Conservation (phyloP, 208 protist genomes). For the Trichomonas gallinae region DNA sequence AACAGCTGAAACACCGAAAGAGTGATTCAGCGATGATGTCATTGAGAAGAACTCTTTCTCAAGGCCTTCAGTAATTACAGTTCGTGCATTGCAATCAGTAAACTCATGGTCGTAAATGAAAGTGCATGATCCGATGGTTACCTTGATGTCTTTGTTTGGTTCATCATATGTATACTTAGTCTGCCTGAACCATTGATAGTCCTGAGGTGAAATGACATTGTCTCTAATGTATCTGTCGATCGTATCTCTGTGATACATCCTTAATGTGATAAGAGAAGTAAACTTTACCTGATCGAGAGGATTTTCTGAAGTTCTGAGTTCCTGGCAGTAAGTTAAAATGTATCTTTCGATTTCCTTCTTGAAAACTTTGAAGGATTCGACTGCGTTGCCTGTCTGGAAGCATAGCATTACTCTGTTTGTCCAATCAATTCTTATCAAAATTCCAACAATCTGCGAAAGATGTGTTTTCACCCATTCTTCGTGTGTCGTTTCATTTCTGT, state of each 20-base stretch:
- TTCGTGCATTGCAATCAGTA: conserved; percentile 36
- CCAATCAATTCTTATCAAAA: conserved; percentile 69
- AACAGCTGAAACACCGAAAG: conserved; percentile 47
- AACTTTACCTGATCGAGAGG: conserved; percentile 68
- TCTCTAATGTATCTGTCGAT: conserved; percentile 70
- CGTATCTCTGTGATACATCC: conserved; percentile 84
- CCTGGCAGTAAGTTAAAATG: conserved; percentile 69
- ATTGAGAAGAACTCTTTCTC: conserved; percentile 56
- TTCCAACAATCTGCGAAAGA: conserved; percentile 71
- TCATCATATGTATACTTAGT: conserved; percentile 33
- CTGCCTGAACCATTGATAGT: conserved; percentile 72
- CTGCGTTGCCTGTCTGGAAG: conserved; percentile 68
- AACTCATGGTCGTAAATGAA: conserved; percentile 46
- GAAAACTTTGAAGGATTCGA: conserved; percentile 85
- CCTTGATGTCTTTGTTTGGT: conserved; percentile 43
- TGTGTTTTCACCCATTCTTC: conserved; percentile 72
- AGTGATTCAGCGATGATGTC: conserved; percentile 50
- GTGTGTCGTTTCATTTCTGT: conserved; percentile 41
- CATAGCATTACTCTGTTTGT: conserved; percentile 65
- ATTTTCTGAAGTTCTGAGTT: conserved; percentile 67
- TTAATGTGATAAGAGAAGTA: conserved; percentile 80
- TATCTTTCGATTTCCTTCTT: conserved; percentile 76
- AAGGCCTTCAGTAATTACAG: conserved; percentile 51
- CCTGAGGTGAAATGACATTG: conserved; percentile 51
- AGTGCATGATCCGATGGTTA: conserved; percentile 31